These are phyloP conservation scores for Parascedosporium putredinis DNA, from an alignment of 2,329 filamentous ascomycete genomes.

Conservation along the genomic window DNA sequence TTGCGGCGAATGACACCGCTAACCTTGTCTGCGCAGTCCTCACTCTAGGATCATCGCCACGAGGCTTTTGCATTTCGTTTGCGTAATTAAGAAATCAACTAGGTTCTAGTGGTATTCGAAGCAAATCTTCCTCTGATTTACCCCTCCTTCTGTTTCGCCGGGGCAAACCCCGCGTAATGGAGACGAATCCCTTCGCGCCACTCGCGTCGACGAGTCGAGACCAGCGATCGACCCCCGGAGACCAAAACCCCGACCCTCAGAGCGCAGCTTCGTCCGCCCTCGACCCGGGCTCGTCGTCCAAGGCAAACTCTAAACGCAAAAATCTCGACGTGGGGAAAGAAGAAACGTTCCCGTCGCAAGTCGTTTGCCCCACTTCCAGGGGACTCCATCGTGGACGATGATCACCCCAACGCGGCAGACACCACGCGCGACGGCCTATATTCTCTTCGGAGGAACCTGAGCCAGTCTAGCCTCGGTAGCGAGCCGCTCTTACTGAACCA, in stretches of 20 bases:
- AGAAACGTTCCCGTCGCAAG: conserved; percentile 64
- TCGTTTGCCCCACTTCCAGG: conserved; percentile 55
- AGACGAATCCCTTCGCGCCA: not conserved
- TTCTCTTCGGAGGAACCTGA: conserved; percentile 48
- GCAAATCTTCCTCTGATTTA: not conserved
- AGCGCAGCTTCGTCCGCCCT: conserved; percentile 7
- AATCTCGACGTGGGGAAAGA: conserved; percentile 70
- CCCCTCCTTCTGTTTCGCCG: not conserved
- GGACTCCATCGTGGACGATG: conserved; percentile 14
- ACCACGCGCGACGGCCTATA: conserved; percentile 34
- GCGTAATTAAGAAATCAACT: no score
- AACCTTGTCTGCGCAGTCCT: no score
- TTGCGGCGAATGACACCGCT: no score
- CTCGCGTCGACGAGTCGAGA: not conserved
- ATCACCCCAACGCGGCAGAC: conserved; percentile 16
- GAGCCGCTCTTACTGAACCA: conserved; percentile 73
- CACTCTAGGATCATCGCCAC: no score
- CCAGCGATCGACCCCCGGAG: not conserved
- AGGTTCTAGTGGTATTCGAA: no score
- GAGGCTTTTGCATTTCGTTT: no score
- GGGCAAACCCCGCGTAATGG: not conserved
- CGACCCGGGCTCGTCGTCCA: conserved; percentile 32
- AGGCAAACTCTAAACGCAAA: conserved; percentile 29
- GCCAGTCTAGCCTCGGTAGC: conserved; percentile 81
- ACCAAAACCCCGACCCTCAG: not conserved